Base-by-base conservation (phyloP, 1,284 basidiomycete genomes). In the Mycena citricolor region DNA sequence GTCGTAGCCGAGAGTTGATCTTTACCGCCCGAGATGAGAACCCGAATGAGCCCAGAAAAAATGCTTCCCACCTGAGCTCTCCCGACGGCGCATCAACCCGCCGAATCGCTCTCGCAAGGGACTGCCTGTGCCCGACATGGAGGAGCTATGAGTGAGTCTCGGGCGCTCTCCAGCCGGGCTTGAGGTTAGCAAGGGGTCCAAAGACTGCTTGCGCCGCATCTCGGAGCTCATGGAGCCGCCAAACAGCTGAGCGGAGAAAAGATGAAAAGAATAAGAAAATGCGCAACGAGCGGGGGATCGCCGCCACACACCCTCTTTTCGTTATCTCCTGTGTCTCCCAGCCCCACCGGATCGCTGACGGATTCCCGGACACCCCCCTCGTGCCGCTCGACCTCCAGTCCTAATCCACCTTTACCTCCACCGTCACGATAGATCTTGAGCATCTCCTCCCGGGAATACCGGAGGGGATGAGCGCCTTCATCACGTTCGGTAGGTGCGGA, bases 361-460 rank as follows among this genome's bases (percentile, higher is more conserved):
- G 76, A 67, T 60, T 90, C 87, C 53, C 84, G 79, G 22, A 93
- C 88, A 54, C 94, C 82, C 39, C 90, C 89, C 39, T 87, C 86
- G 78, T 86, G 90, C 51, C 82, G 75, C 64, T 91, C 89, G 6
- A 93, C 86, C 65, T 94, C 90, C 38, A 92, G 74, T 29, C 88
- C 90, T 20, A 91, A 73, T 32, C 80, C 80, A 46, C 79, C 76
- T 63, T 78, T 78, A 46, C 86, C 81, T 48, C 81, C 80, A 41
- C 83, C 83, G 54, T 91, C 89, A 61, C 79, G 88, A 66, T 88
- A 94, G 54, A 94, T 84, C 63, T 78, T 76, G 44, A 94, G 73
- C 68, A 94, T 76, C 52, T 91, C 88, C 52, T 93, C 89, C 62
- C 84, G 87, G 12, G 85, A 82, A 68, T 93, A 94, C 61, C 85